These are phyloP conservation scores for Porogramme epimiltina DNA, from an alignment of 1,284 basidiomycete species.

Conservation along the genomic window DNA sequence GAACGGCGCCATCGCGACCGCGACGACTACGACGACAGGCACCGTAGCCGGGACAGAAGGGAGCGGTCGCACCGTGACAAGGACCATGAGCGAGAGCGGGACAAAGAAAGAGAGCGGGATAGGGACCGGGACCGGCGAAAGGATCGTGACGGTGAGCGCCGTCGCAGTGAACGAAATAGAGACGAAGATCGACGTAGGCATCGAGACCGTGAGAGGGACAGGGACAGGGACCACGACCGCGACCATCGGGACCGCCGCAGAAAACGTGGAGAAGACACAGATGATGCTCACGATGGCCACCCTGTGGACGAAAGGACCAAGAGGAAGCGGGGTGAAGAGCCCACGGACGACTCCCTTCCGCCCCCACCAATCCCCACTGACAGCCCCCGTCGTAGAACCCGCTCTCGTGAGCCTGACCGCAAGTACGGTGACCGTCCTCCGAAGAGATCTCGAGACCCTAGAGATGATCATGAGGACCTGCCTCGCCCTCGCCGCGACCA, in stretches of 20 bases:
- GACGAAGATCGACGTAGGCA: conserved; percentile 43
- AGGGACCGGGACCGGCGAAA: conserved; percentile 43
- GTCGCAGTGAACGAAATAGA: conserved; percentile 41
- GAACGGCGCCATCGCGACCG: conserved; percentile 43
- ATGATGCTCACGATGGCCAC: conserved; percentile 44
- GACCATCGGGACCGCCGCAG: conserved; percentile 57
- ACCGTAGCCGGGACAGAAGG: conserved; percentile 51
- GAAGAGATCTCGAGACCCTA: conserved; percentile 47
- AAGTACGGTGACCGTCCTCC: conserved; percentile 49
- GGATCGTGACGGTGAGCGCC: conserved; percentile 34
- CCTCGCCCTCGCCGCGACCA: conserved; percentile 42
- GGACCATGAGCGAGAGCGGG: conserved; percentile 45
- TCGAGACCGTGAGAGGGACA: conserved; percentile 45
- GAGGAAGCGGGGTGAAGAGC: conserved; percentile 56
- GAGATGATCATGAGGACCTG: conserved; percentile 62
- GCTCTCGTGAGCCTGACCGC: conserved; percentile 53
- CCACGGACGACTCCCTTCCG: conserved; percentile 38
- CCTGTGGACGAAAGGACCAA: conserved; percentile 57
- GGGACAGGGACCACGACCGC: conserved; percentile 43
- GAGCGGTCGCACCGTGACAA: conserved; percentile 51
- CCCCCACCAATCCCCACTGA: conserved; percentile 47
- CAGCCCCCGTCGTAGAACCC: conserved; percentile 58
- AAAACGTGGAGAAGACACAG: conserved; percentile 60
- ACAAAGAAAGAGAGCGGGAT: conserved; percentile 44
- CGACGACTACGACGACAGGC: conserved; percentile 32